Percentiles rank a stretch among this genome's conserved stretches.
Evolutionary conservation across 257 asterid genomes (phyloP).

Genomic region (Gynochthodes officinalis): DNA sequence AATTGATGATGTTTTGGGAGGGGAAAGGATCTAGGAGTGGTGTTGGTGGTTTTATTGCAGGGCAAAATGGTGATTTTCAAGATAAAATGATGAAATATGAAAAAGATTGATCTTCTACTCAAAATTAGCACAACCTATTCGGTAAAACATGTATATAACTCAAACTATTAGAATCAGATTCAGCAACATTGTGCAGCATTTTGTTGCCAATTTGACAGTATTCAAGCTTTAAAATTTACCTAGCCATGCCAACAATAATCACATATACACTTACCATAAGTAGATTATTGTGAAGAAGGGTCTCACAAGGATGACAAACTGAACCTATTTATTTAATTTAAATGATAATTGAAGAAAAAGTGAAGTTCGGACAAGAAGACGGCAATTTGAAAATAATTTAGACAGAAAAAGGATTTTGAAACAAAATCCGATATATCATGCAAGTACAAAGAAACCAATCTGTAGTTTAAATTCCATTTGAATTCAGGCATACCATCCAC

Average conservation of each 20-base stretch:
- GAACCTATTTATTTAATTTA: too few relatives aligned
- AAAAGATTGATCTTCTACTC: background rate
- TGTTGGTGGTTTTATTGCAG: background rate
- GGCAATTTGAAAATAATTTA: too few relatives aligned
- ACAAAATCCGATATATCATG: too few relatives aligned
- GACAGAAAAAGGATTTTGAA: too few relatives aligned
- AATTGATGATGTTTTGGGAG: background rate
- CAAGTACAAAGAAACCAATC: too few relatives aligned
- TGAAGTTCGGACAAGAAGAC: too few relatives aligned
- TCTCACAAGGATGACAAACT: too few relatives aligned
- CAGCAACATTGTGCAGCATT: background rate
- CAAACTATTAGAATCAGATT: background rate
- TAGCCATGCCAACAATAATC: background rate
- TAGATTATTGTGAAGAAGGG: too few relatives aligned
- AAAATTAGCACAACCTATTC: background rate
- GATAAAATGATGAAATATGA: background rate
- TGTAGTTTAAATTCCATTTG: too few relatives aligned
- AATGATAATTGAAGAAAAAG: too few relatives aligned
- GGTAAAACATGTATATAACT: background rate
- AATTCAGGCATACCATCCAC: too few relatives aligned
- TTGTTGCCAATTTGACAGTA: background rate
- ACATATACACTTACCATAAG: too few relatives aligned
- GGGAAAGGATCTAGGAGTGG: background rate
- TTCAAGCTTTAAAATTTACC: background rate
- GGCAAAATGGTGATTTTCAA: background rate